Percentiles rank a stretch among this genome's conserved stretches.
Conservation (phyloP, 192 early-diverging fungal genomes). For the Backusella morwellensis region DNA sequence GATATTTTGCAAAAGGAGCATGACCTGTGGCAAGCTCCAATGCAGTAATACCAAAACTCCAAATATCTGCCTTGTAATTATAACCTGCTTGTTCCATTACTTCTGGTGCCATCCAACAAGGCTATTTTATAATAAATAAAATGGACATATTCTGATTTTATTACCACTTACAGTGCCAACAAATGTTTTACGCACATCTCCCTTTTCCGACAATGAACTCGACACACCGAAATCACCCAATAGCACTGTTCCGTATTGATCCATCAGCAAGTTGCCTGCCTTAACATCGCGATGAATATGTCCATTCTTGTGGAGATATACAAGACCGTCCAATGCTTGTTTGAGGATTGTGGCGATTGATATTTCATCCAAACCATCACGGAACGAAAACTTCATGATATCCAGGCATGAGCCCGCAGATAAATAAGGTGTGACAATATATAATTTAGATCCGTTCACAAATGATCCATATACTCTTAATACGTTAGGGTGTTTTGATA, state of each 20-base stretch:
- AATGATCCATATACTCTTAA: slow-evolving; percentile 82
- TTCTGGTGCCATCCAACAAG: slow-evolving; percentile 71
- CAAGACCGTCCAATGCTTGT: slow-evolving; percentile 66
- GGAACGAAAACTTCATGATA: slow-evolving; percentile 83
- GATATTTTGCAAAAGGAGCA: slow-evolving; percentile 86
- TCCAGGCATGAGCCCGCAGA: slow-evolving; percentile 79
- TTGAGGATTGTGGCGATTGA: slow-evolving; percentile 78
- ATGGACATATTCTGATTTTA: too few species aligned
- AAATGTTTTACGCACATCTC: slow-evolving; percentile 65
- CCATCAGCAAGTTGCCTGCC: slow-evolving; percentile 68
- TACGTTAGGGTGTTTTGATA: slow-evolving; percentile 83
- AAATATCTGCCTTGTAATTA: slow-evolving; percentile 88
- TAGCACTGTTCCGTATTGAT: slow-evolving; percentile 60
- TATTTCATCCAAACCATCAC: slow-evolving; percentile 77
- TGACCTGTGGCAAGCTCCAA: slow-evolving; percentile 84
- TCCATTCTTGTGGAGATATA: slow-evolving; percentile 61
- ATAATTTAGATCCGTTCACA: slow-evolving; percentile 74
- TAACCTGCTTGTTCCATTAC: slow-evolving; percentile 93
- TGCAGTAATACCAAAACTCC: slow-evolving; percentile 88
- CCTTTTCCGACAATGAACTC: slow-evolving; percentile 61
- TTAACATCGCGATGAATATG: slow-evolving; percentile 75
- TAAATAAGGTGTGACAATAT: slow-evolving; percentile 82
- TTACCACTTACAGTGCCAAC: slow-evolving; percentile 49
- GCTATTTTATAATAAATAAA: not conserved
- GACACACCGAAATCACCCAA: slow-evolving; percentile 72